A percentile compares a stretch with the other conserved stretches of the same genome.
phyloP scores from a whole-genome alignment of 1,284 basidiomycete genomes.

The Wallemia mellicola region DNA sequence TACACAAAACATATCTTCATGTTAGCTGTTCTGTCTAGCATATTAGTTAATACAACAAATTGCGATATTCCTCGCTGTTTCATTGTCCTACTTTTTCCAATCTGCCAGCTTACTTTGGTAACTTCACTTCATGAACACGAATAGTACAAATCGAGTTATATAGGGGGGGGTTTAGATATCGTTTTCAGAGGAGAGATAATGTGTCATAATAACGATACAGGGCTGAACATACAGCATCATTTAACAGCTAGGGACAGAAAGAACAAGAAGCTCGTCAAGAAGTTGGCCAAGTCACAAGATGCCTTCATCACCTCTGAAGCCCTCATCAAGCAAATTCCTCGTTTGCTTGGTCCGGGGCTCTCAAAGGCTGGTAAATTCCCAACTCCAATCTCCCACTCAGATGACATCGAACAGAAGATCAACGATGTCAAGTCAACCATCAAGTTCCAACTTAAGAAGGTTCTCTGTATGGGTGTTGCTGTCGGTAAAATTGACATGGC shows the following conservation, averaged over 20 bases:
- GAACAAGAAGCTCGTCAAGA: slow-evolving; percentile 99
- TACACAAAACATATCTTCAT: too few species aligned
- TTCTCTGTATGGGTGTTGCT: slow-evolving; percentile 94
- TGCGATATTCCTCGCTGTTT: not conserved
- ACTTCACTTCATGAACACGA: not conserved
- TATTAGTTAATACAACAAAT: too few species aligned
- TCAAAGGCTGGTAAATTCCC: slow-evolving; percentile 99
- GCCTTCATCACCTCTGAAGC: slow-evolving; percentile 94
- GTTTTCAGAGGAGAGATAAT: too few species aligned
- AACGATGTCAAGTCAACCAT: slow-evolving; percentile 91
- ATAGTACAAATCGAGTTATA: too few species aligned
- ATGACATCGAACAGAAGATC: slow-evolving; percentile 77
- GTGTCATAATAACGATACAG: too few species aligned
- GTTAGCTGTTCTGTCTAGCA: too few species aligned
- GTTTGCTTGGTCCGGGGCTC: slow-evolving; percentile 96
- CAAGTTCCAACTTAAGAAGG: slow-evolving; percentile 99
- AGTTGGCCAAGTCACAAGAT: slow-evolving; percentile 98
- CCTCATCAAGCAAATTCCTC: slow-evolving; percentile 98
- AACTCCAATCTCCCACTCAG: slow-evolving; percentile 71
- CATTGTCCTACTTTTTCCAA: not conserved
- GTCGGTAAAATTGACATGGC: slow-evolving; percentile 93
- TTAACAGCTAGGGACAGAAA: too few species aligned
- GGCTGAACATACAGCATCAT: too few species aligned
- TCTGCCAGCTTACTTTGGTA: not conserved
- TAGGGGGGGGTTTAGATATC: too few species aligned